phyloP scores from a whole-genome alignment of 2,329 filamentous ascomycete species.

The Trichoderma afroharzianum region DNA sequence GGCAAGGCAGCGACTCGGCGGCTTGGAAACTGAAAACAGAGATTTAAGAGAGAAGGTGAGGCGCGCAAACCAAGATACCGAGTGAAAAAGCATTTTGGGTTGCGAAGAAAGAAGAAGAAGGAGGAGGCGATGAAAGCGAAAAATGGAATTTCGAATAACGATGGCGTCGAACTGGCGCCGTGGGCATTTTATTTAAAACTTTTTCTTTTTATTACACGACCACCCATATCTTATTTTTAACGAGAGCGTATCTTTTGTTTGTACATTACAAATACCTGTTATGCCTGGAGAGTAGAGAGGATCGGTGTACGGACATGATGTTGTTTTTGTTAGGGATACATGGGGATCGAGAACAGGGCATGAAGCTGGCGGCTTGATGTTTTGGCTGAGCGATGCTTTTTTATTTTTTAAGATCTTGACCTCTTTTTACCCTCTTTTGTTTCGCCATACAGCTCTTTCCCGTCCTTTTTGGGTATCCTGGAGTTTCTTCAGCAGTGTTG shows the following conservation, averaged over 20 bases:
- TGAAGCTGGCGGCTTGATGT: neutral
- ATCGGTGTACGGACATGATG: constrained; percentile 12
- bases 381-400: neutral
- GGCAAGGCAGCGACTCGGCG: constrained; percentile 74
- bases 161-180: neutral
- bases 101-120: neutral
- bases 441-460: neutral
- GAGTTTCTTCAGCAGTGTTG: neutral
- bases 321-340: neutral
- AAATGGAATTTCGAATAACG: neutral
- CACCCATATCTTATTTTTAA: constrained; percentile 7
- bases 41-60: constrained; percentile 63
- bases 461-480: neutral
- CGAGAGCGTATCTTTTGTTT: constrained; percentile 18
- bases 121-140: neutral
- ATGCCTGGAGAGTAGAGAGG: constrained; percentile 10
- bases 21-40: constrained; percentile 70
- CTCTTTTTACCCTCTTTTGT: neutral
- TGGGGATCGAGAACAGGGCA: neutral
- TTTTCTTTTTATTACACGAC: neutral
- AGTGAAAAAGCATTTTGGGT: constrained; percentile 20
- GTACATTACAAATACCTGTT: constrained; percentile 16
- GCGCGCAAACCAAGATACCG: constrained; percentile 28
- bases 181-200: neutral
- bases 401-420: neutral